Evolutionary conservation across 257 asterid genomes (phyloP).

Genomic region (Solanum etuberosum): DNA sequence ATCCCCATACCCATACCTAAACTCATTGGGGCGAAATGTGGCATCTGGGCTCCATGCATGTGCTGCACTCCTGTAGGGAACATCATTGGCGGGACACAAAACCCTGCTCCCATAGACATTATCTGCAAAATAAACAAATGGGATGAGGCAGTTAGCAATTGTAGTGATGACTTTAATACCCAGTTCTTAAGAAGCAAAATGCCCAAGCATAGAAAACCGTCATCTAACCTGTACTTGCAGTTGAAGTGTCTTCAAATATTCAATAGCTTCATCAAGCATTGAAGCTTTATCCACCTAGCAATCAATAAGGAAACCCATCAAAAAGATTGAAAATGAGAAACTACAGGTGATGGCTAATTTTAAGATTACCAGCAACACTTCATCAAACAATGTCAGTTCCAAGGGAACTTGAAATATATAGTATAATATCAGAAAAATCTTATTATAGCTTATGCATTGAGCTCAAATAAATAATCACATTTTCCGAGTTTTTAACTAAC

Average conservation of each 20-base stretch:
- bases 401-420: background rate
- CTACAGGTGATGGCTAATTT: background rate
- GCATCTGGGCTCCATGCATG: constrained; percentile 59
- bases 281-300: constrained; percentile 94
- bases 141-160: background rate
- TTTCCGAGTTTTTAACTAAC: background rate
- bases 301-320: background rate
- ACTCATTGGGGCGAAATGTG: constrained; percentile 59
- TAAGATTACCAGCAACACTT: background rate
- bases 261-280: constrained; percentile 98
- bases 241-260: constrained; percentile 91
- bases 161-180: background rate
- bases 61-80: constrained; percentile 61
- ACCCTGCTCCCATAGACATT: constrained; percentile 91
- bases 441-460: background rate
- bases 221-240: constrained; percentile 86
- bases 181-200: background rate
- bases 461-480: background rate
- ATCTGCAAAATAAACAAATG: constrained; percentile 36
- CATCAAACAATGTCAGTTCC: background rate
- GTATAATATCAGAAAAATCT: background rate
- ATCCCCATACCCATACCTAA: constrained; percentile 52
- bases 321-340: constrained; percentile 1
- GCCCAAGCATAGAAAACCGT: background rate
- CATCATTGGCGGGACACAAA: constrained; percentile 83